phyloP scores from a whole-genome alignment of 345 rosid species.

The Salix koriyanagi region DNA sequence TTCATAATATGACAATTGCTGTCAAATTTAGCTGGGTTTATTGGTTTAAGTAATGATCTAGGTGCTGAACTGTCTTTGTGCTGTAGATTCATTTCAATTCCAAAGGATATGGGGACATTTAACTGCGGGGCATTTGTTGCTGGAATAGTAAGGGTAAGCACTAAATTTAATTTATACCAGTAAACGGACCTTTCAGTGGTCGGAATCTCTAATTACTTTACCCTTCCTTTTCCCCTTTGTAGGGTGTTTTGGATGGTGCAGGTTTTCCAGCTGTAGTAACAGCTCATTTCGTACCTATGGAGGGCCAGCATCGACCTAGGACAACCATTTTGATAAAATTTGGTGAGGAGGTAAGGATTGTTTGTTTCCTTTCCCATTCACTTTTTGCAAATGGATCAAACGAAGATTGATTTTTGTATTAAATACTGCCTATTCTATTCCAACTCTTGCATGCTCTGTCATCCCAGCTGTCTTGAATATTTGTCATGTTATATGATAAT shows the following conservation, averaged over 20 bases:
- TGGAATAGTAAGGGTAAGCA: slow-evolving; percentile 82
- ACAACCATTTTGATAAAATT: slow-evolving; percentile 97
- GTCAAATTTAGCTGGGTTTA: background rate
- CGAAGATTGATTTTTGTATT: background rate
- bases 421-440: background rate
- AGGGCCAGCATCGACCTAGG: slow-evolving; percentile 93
- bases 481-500: background rate
- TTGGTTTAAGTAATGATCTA: background rate
- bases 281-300: slow-evolving; percentile 97
- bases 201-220: slow-evolving; percentile 12
- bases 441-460: background rate
- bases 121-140: slow-evolving; percentile 99
- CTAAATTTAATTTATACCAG: background rate
- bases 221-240: slow-evolving; percentile 13
- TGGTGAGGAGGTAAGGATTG: slow-evolving; percentile 75
- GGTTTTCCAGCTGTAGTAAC: slow-evolving; percentile 97
- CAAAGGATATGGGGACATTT: slow-evolving; percentile 98
- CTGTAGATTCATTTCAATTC: slow-evolving; percentile 82
- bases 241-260: slow-evolving; percentile 92
- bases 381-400: background rate
- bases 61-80: slow-evolving; percentile 4
- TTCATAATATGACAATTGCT: background rate
- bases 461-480: background rate
- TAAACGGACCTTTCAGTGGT: slow-evolving; percentile 7
- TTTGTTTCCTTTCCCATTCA: background rate